phyloP scores from a whole-genome alignment of 306 rosid genomes.

The Quillaja saponaria region DNA sequence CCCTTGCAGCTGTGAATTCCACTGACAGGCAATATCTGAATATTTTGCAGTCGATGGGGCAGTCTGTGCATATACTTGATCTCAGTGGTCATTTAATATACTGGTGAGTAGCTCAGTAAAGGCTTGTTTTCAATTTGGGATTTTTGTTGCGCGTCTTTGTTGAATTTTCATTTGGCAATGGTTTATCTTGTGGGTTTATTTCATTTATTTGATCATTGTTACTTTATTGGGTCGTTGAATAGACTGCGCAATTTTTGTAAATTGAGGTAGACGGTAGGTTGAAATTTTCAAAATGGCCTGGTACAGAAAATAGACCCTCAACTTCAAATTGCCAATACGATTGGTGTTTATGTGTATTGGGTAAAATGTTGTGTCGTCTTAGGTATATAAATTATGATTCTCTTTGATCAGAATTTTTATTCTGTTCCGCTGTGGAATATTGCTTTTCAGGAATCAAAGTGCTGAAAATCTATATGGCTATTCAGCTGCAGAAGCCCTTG shows the following conservation, averaged over 20 bases:
- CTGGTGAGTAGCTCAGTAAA: constrained; percentile 51
- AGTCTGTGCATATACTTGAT: constrained; percentile 87
- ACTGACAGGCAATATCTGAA: constrained; percentile 71
- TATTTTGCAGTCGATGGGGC: constrained; percentile 96
- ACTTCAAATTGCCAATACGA: constrained; percentile 15
- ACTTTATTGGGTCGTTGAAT: constrained; percentile 1
- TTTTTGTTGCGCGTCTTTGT: not conserved
- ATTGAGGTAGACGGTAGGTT: constrained; percentile 7
- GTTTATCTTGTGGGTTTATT: not conserved
- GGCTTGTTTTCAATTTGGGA: not conserved
- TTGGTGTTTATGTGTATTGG: constrained; percentile 11
- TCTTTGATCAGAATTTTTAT: constrained; percentile 8
- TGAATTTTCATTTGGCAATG: not conserved
- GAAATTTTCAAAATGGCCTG: constrained; percentile 16
- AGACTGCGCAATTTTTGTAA: no score
- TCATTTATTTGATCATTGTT: constrained; percentile 12
- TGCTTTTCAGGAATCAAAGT: constrained; percentile 75
- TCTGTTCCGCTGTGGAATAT: not conserved
- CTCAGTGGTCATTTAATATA: constrained; percentile 59
- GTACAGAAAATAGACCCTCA: not conserved
- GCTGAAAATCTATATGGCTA: constrained; percentile 85
- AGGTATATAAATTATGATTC: constrained; percentile 8
- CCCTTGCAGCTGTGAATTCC: constrained; percentile 71
- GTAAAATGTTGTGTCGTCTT: constrained; percentile 24
- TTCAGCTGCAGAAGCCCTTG: constrained; percentile 81